A percentile compares a stretch with the other conserved stretches of the same genome.
phyloP scores from a whole-genome alignment of 345 rosid genomes.

The Acer yangbiense region DNA sequence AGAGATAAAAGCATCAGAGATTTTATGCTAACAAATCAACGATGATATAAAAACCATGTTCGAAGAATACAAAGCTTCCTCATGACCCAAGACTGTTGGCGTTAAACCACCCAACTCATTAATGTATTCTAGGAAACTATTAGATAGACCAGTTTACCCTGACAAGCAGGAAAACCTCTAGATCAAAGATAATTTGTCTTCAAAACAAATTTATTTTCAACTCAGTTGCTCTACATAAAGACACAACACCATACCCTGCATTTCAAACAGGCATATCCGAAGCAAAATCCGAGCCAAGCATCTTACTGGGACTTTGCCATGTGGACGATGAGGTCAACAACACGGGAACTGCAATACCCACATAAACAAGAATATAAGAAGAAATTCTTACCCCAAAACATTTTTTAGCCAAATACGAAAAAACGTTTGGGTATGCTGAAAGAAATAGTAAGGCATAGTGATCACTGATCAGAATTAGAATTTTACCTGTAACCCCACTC shows the following conservation, averaged over 20 bases:
- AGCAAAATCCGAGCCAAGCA: background rate
- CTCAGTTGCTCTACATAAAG: conserved; percentile 7
- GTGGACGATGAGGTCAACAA: conserved; percentile 60
- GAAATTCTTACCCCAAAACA: background rate
- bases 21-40: background rate
- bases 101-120: background rate
- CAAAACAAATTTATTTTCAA: conserved; percentile 13
- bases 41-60: background rate
- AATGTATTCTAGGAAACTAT: background rate
- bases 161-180: conserved; percentile 1
- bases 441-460: too few relatives aligned
- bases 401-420: too few relatives aligned
- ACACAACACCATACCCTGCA: background rate
- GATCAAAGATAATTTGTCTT: background rate
- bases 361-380: background rate
- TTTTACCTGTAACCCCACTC: conserved; percentile 80
- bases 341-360: conserved; percentile 55
- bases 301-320: conserved; percentile 37
- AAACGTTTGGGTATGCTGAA: background rate
- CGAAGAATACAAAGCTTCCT: background rate
- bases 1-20: background rate
- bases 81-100: background rate
- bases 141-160: background rate
- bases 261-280: background rate
- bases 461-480: background rate